These are phyloP conservation scores for Lepidium africanum DNA, from an alignment of 345 rosid genomes.

Conservation along the genomic window DNA sequence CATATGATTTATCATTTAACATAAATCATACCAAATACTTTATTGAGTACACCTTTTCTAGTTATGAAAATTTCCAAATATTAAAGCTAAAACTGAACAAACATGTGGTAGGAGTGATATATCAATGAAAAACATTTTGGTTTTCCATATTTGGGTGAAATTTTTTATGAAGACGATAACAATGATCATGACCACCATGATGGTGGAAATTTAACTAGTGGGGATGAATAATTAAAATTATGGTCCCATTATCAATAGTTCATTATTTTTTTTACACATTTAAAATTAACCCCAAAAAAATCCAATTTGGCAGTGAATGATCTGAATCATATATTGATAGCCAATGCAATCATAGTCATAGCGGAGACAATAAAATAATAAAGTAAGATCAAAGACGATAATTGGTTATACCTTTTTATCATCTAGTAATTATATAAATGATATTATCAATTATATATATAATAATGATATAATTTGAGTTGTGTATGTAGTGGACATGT, in stretches of 20 bases:
- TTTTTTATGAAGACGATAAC: background rate
- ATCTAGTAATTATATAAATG: background rate
- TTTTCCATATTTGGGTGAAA: background rate
- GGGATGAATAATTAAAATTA: background rate
- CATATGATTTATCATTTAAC: too few relatives aligned
- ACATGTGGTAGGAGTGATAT: background rate
- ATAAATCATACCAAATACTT: too few relatives aligned
- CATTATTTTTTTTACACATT: background rate
- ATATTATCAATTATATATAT: background rate
- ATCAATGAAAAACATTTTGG: too few relatives aligned
- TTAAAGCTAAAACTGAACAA: background rate
- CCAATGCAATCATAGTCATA: background rate
- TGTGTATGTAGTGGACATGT: background rate
- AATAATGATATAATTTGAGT: background rate
- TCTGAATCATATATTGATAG: conserved; percentile 5
- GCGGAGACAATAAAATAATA: background rate
- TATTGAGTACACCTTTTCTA: too few relatives aligned
- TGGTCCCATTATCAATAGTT: conserved; percentile 12
- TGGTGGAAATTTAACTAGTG: background rate
- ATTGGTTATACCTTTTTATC: conserved; percentile 11
- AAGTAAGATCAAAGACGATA: background rate
- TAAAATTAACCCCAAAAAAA: background rate
- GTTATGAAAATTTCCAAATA: background rate
- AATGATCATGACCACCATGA: background rate
- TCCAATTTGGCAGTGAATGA: background rate